Evolutionary conservation across 2,329 filamentous ascomycete species (phyloP).

Genomic region (Neofusicoccum laricinum): DNA sequence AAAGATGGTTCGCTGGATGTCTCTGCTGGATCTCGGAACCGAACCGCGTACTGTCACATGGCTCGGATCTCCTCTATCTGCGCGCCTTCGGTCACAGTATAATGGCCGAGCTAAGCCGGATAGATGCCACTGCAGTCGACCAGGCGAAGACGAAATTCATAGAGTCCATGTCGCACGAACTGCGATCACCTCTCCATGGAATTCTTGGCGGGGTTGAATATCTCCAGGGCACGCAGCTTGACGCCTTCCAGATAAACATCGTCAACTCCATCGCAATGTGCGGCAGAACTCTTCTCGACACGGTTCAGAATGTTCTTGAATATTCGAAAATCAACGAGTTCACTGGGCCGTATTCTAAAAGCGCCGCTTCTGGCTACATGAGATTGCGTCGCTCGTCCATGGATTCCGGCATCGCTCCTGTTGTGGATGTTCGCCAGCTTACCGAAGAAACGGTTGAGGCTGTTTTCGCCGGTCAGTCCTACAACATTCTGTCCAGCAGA

Average conservation of each 20-base stretch:
- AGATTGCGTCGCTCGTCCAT: background rate
- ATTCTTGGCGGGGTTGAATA: conserved; percentile 7
- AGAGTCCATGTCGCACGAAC: conserved; percentile 41
- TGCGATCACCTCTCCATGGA: background rate
- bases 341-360: conserved; percentile 16
- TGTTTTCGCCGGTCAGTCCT: conserved; percentile 19
- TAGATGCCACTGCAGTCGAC: background rate
- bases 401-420: background rate
- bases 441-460: conserved; percentile 37
- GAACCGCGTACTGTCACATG: conserved; percentile 34
- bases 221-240: conserved; percentile 17
- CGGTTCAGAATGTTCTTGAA: conserved; percentile 31
- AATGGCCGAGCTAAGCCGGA: conserved; percentile 24
- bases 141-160: conserved; percentile 29
- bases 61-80: conserved; percentile 35
- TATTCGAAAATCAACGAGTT: conserved; percentile 37
- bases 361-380: background rate
- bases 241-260: background rate
- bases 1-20: conserved; percentile 36
- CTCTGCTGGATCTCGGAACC: conserved; percentile 37
- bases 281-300: conserved; percentile 41
- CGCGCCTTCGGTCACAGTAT: conserved; percentile 35
- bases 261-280: conserved; percentile 33
- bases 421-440: conserved; percentile 32
- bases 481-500: background rate